Percentiles rank a stretch among this genome's conserved stretches.
phyloP scores from a whole-genome alignment of 768 basidiomycete species.

The Suillus fuscotomentosus region DNA sequence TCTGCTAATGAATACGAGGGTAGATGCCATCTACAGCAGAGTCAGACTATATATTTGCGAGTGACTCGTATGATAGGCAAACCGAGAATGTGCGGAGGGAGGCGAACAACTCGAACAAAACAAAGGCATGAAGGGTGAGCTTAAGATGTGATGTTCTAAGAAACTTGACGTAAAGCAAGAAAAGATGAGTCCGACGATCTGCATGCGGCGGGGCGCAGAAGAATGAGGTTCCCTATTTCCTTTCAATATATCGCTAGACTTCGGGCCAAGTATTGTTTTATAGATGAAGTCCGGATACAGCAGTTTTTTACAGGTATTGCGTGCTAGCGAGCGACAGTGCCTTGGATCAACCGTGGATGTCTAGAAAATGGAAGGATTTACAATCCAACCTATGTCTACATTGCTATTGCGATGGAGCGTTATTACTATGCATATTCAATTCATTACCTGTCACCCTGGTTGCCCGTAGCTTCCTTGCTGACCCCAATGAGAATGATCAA shows the following conservation, averaged over 20 bases:
- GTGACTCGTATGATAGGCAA: background rate
- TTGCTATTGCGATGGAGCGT: slow-evolving; percentile 11
- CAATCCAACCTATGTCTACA: slow-evolving; percentile 13
- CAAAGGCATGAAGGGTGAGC: background rate
- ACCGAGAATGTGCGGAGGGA: background rate
- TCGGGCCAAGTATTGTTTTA: slow-evolving; percentile 12
- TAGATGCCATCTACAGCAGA: background rate
- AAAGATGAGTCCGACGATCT: background rate
- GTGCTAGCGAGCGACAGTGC: background rate
- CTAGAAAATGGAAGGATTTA: slow-evolving; percentile 8
- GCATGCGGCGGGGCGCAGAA: background rate
- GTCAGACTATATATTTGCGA: background rate
- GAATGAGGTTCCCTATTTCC: background rate
- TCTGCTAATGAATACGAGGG: background rate
- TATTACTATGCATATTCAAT: slow-evolving; percentile 11
- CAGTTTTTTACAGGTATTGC: slow-evolving; percentile 15
- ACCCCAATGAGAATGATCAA: slow-evolving; percentile 6
- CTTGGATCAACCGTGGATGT: slow-evolving; percentile 6
- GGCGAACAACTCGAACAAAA: background rate
- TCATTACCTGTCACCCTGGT: slow-evolving; percentile 27
- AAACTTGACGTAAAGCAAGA: background rate
- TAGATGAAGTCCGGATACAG: slow-evolving; percentile 14
- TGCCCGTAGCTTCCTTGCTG: slow-evolving; percentile 29
- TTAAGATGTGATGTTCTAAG: no score
- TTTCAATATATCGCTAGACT: background rate